phyloP scores from a whole-genome alignment of 306 rosid genomes.

The Cicer chorassanicum region DNA sequence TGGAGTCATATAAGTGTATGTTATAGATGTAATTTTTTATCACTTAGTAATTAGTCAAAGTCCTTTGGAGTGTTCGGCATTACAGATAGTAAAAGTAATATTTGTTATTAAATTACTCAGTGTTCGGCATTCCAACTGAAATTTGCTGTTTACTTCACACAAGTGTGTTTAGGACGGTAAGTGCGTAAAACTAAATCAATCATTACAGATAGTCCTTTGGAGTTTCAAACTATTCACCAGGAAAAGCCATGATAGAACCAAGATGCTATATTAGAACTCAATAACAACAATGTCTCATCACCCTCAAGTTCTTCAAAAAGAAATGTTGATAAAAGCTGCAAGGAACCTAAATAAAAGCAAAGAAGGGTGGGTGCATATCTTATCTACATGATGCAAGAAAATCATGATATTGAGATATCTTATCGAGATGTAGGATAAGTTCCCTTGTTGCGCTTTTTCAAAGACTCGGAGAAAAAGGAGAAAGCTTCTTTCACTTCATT shows the following conservation, averaged over 20 bases:
- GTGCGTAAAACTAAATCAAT: conserved; percentile 21
- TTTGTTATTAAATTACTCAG: not conserved
- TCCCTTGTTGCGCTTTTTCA: conserved; percentile 63
- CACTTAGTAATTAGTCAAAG: too few relatives aligned
- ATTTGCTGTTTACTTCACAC: conserved; percentile 10
- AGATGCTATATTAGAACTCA: conserved; percentile 28
- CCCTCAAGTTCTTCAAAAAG: conserved; percentile 32
- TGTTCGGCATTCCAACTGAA: conserved; percentile 21
- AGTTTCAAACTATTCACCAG: conserved; percentile 24
- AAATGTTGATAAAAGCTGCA: conserved; percentile 36
- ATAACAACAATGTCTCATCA: conserved; percentile 39
- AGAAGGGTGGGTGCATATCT: conserved; percentile 24
- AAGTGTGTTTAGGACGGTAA: not conserved
- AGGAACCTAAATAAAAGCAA: conserved; percentile 22
- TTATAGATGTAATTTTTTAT: too few relatives aligned
- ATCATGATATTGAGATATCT: conserved; percentile 39
- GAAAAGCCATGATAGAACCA: conserved; percentile 32
- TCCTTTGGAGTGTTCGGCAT: too few relatives aligned
- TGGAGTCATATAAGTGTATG: too few relatives aligned
- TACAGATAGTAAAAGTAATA: not conserved
- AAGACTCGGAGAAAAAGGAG: conserved; percentile 64
- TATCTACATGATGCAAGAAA: conserved; percentile 48
- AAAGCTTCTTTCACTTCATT: conserved; percentile 78
- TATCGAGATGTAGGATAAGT: conserved; percentile 49
- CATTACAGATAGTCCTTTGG: conserved; percentile 10